Evolutionary conservation across 2,329 filamentous ascomycete species (phyloP), one percentile per base, ranked within the genome.

Genomic region (Raffaelea albimanens): DNA sequence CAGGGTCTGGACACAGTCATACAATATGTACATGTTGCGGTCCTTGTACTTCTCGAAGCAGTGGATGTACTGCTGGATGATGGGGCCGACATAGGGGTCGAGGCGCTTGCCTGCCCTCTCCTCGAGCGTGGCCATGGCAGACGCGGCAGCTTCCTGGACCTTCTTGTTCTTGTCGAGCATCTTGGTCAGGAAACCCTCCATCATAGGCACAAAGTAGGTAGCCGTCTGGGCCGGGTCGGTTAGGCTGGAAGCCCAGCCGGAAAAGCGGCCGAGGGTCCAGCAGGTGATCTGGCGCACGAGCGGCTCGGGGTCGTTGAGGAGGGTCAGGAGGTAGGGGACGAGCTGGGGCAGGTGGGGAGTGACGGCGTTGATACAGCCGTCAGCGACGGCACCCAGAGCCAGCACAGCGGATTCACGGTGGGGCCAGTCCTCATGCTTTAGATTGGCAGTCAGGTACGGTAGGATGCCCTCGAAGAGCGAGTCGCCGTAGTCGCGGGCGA

Each of bases 151-250:
- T 65, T 97, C 91, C 63, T 98, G 93, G 1, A 98, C 93, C 63
- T 91, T 89, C 72, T 98, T 98, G 74, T 97, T 97, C 62, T 80
- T 83, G 66, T 98, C 93, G 42, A 98, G 73, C 93, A 98, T 98
- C 61, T 90, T 87, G 51, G 82, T 82, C 49, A 98, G 70, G 43
- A 98, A 90, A 5, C 91, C 93, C 53, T 95, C 91, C 89, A 98
- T 95, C 76, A 97, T 86, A 1, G 91, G 91, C 58, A 93, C 85
- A 58, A 98, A 98, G 65, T 80, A 96, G 49, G 80, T 77, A 45
- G 83, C 76, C 59, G 83, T 84, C 53, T 89, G 78, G 18, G 70
- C 68, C 16, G 74, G 75, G 44, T 84, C 80, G 21, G 77, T 68
- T 20, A 96, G 75, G 52, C 82, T 79, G 4, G 89, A 85, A 10